These are phyloP conservation scores for Phytophthora rubi DNA, from an alignment of 352 stramenopile species.

Conservation along the genomic window DNA sequence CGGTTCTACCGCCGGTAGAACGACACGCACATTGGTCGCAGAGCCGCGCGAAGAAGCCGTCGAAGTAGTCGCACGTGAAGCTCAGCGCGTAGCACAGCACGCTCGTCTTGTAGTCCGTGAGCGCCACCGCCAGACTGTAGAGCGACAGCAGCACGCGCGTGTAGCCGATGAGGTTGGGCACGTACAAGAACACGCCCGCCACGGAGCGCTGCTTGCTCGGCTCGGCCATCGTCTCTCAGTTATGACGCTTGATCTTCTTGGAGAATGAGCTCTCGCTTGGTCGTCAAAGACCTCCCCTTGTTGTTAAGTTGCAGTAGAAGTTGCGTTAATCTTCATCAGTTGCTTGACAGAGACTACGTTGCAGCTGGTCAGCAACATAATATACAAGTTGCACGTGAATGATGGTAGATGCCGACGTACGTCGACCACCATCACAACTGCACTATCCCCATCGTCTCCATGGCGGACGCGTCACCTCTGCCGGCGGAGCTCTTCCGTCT, in stretches of 20 bases:
- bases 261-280: not conserved
- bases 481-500: slow-evolving; percentile 46
- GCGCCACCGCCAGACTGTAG: slow-evolving; percentile 85
- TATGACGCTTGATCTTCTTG: not conserved
- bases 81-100: slow-evolving; percentile 93
- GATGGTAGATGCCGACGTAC: not conserved
- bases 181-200: slow-evolving; percentile 93
- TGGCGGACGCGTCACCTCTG: slow-evolving; percentile 15
- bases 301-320: not conserved
- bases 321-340: not conserved
- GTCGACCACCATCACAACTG: slow-evolving; percentile 8
- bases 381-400: not conserved
- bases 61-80: slow-evolving; percentile 98
- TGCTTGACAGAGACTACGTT: not conserved
- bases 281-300: not conserved
- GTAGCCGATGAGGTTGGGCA: slow-evolving; percentile 98
- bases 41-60: slow-evolving; percentile 96
- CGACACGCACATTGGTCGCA: slow-evolving; percentile 93
- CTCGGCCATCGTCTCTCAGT: slow-evolving; percentile 22
- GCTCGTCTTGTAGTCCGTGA: slow-evolving; percentile 75
- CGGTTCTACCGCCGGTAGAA: not conserved
- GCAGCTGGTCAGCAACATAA: too few relatives aligned
- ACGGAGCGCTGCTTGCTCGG: slow-evolving; percentile 43
- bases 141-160: slow-evolving; percentile 87
- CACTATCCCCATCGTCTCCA: not conserved